These are phyloP conservation scores for Fraxinus latifolia DNA, from an alignment of 305 asterid genomes.

Conservation along the genomic window DNA sequence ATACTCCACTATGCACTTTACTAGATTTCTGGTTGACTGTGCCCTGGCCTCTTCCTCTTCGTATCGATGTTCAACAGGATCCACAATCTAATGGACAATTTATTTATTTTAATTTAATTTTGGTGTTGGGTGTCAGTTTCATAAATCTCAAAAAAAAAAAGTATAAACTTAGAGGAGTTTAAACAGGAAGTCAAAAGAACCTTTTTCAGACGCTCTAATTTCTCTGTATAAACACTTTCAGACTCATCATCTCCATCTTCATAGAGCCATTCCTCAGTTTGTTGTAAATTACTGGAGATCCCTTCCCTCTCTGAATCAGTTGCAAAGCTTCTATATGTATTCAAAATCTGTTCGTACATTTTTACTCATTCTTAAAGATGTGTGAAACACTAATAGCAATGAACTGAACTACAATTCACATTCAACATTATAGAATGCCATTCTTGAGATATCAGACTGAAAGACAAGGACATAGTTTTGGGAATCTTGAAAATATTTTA, in stretches of 20 bases:
- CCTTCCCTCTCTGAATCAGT: constrained; percentile 69
- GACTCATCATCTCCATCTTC: constrained; percentile 94
- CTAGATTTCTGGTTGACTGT: constrained; percentile 53
- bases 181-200: constrained; percentile 31
- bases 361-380: constrained; percentile 14
- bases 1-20: constrained; percentile 54
- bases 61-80: constrained; percentile 76
- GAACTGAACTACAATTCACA: background rate
- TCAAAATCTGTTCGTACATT: constrained; percentile 54
- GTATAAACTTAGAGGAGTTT: constrained; percentile 2
- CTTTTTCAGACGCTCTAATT: constrained; percentile 72
- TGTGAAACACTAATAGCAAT: background rate
- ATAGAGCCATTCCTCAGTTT: constrained; percentile 92
- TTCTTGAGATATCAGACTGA: background rate
- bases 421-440: background rate
- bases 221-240: constrained; percentile 62
- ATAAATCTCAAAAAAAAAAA: background rate
- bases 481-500: background rate
- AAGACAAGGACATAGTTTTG: background rate
- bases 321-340: constrained; percentile 75
- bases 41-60: constrained; percentile 79
- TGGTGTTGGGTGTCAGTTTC: background rate
- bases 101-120: background rate
- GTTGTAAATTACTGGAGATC: constrained; percentile 62
- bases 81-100: constrained; percentile 56